Base-by-base conservation (phyloP, 169 alveolate genomes). In the Cryptosporidium baileyi region DNA sequence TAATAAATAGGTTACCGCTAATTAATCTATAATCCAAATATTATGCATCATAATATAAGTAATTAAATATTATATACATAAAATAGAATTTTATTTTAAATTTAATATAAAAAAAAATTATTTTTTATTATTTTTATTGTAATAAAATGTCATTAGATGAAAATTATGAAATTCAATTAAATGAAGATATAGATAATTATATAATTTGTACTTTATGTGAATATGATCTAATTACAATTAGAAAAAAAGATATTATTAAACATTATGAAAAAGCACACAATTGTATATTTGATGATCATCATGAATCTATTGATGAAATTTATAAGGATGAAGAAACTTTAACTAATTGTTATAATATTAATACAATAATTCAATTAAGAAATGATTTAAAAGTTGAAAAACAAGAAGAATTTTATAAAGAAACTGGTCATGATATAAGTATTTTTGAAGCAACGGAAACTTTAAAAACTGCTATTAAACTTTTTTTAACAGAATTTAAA, bases 381-480 rank as follows among this genome's bases (percentile, higher is more conserved):
- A 32, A 34, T n/a, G 85, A 57, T 22, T 49, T 59, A 40, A 9
- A 17, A 1, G 59, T 15, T 26, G 67, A 51, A 9, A 74, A 36
- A 43, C 85, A 54, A 44, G 36, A 51, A 2, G 85, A 74, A 15
- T 74, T 52, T 51, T 74, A 54, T 45, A n/a, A 74, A 17, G 57
- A 52, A 38, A 26, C 38, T 24, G 85, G 85, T 13, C 30, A 36
- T 15, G 85, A 74, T 40, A 8, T 74, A 6, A 74, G 85, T 57
- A 36, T 57, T 40, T 52, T 51, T 13, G 85, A 74, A 41, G 67
- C 67, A 54, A 74, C 85, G 5, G 85, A 74, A 32, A 51, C 67
- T 6, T 22, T 57, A 19, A 51, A 45, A 15, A 67, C 61, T 15
- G 85, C 85, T 3, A 54, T 74, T 7, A 52, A 15, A n/a, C 24